Conservation (phyloP, 2,329 filamentous ascomycete genomes). For the Fusarium sp. region DNA sequence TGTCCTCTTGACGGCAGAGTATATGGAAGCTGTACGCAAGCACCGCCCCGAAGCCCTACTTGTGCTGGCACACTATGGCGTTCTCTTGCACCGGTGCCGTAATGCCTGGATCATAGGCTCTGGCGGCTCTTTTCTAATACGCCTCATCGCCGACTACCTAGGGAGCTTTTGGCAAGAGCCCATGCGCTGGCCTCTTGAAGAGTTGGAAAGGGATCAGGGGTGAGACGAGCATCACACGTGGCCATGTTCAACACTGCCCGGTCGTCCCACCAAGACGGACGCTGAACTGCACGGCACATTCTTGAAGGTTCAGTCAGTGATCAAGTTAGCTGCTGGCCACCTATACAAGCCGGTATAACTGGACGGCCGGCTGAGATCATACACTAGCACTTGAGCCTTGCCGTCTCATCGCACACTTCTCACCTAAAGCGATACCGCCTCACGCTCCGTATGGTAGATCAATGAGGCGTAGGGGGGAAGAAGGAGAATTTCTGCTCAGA, state of each 20-base stretch:
- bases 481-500: not conserved
- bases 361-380: not conserved
- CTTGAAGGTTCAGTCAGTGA: too few species aligned
- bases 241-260: not conserved
- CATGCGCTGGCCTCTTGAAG: conserved; percentile 49
- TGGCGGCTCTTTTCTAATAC: conserved; percentile 47
- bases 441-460: not conserved
- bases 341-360: not conserved
- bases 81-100: conserved; percentile 57
- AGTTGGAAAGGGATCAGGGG: conserved; percentile 43
- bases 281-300: not conserved
- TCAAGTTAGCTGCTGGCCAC: not conserved
- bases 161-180: conserved; percentile 50
- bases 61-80: conserved; percentile 62
- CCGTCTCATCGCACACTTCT: not conserved
- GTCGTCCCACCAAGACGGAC: not conserved
- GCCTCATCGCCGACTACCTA: conserved; percentile 47
- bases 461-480: not conserved
- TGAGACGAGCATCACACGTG: conserved; percentile 6
- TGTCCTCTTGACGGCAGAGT: conserved; percentile 48
- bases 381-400: not conserved
- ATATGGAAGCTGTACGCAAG: conserved; percentile 50
- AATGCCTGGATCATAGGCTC: conserved; percentile 54
- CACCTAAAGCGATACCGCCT: not conserved
- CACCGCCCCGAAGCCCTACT: conserved; percentile 57